Conservation (phyloP, 1,284 basidiomycete genomes). For the Ustilago hordei region DNA sequence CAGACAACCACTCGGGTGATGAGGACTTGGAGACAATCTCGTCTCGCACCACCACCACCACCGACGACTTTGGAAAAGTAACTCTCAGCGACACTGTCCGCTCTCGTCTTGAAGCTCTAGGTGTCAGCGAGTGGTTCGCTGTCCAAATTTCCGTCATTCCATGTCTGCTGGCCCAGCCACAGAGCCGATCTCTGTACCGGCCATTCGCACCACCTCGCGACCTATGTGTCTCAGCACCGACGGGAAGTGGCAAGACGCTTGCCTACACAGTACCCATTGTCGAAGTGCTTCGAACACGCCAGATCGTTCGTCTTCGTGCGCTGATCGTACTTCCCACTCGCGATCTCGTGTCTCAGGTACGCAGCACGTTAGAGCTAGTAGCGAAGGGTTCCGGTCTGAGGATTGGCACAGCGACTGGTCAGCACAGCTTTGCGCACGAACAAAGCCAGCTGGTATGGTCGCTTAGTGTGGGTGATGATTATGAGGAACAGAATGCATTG, state of each 20-base stretch:
- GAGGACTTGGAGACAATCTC: constrained; percentile 19
- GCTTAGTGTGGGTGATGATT: constrained; percentile 5
- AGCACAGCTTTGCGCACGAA: constrained; percentile 67
- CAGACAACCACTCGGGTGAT: constrained; percentile 17
- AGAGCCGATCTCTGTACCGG: constrained; percentile 74
- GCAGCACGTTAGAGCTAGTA: constrained; percentile 84
- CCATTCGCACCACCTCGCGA: constrained; percentile 81
- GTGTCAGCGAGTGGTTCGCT: constrained; percentile 66
- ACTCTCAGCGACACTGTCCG: constrained; percentile 44
- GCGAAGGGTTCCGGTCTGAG: constrained; percentile 85
- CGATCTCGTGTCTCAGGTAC: constrained; percentile 92
- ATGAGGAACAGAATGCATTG: constrained; percentile 8
- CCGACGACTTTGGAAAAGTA: constrained; percentile 40
- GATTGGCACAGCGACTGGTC: constrained; percentile 72
- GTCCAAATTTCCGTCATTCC: constrained; percentile 87
- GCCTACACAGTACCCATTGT: constrained; percentile 93
- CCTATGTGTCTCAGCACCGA: constrained; percentile 95
- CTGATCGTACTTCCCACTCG: constrained; percentile 92
- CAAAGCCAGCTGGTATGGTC: constrained; percentile 56
- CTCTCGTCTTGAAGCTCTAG: constrained; percentile 53
- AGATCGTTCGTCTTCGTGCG: constrained; percentile 79
- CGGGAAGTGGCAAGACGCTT: constrained; percentile 95
- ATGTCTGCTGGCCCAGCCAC: constrained; percentile 75
- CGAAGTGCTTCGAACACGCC: constrained; percentile 72
- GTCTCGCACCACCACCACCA: constrained; percentile 12